A percentile compares a stretch with the other conserved stretches of the same genome.
phyloP scores from a whole-genome alignment of 352 stramenopile genomes.

The Pythium aristosporum region DNA sequence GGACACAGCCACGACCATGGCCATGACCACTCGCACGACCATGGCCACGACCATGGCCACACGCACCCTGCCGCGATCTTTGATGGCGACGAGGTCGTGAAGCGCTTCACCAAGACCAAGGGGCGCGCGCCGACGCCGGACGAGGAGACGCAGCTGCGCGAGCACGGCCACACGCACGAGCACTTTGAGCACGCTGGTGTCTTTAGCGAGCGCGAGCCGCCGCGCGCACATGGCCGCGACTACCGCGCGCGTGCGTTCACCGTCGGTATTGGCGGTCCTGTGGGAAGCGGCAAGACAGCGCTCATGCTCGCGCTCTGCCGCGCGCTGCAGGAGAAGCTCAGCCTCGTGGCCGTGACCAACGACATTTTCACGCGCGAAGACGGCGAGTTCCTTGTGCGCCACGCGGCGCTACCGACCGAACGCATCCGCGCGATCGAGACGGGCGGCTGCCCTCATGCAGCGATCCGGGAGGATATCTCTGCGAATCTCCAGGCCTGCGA shows the following conservation, averaged over 20 bases:
- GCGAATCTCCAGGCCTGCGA: constrained; percentile 97
- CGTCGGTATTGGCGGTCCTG: constrained; percentile 95
- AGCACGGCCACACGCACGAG: constrained; percentile 89
- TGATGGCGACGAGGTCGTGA: constrained; percentile 67
- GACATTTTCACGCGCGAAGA: constrained; percentile 99
- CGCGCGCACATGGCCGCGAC: constrained; percentile 51
- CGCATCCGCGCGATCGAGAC: constrained; percentile 97
- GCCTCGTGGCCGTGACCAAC: constrained; percentile 92
- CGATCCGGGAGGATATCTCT: constrained; percentile 97
- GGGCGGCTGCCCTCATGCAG: constrained; percentile 96
- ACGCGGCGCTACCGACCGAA: constrained; percentile 87
- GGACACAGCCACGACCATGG: constrained; percentile 28
- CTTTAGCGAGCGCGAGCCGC: constrained; percentile 66
- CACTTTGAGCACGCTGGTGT: constrained; percentile 80
- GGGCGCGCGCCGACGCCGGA: constrained; percentile 67
- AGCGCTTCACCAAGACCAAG: constrained; percentile 57
- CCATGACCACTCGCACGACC: constrained; percentile 24
- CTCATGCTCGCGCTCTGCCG: constrained; percentile 93
- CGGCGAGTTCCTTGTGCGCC: constrained; percentile 96
- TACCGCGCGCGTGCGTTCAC: constrained; percentile 91
- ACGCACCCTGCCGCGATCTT: constrained; percentile 31
- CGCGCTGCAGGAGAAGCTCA: constrained; percentile 77
- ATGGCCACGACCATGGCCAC: constrained; percentile 37
- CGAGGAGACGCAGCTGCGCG: constrained; percentile 73
- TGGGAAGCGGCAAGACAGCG: constrained; percentile 95